Evolutionary conservation across 805 yeast genomes (phyloP), one percentile per base, ranked within the genome.

Genomic region (Phaffomyces thermotolerans): DNA sequence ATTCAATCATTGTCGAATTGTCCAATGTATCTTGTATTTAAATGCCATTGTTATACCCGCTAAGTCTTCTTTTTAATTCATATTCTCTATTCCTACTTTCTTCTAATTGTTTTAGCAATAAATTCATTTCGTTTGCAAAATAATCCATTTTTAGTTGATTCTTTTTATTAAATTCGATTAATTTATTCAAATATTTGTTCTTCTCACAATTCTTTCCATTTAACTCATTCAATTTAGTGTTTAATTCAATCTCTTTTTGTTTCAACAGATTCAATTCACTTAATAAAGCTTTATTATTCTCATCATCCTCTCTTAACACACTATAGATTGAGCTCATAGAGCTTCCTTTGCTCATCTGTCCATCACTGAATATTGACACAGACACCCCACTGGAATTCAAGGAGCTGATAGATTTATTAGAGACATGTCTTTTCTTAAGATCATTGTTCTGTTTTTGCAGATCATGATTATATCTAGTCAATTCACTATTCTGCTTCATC

Each of bases 51-150:
- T 52, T 51, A 25, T 45, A 46, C 17, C 41, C 48, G 38, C 47
- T 34, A 8, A 55, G 29, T 37, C 53, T 42, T 23, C 47, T 47
- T 45, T 56, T 53, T 8, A 56, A 41, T 14, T 47, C 42, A n/a
- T 53, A 24, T 30, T 54, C 55, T 4, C 46, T 40, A 29, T 49
- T 42, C 38, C 54, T 54, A 38, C 48, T 52, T 14, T 35, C 25
- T 27, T 50, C 46, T n/a, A 56, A 34, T 37, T 52, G 57, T 8
- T 40, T 23, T 1, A 50, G 42, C 13, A 46, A 23, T 3, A 43
- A 47, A 2, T 37, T 31, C 15, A 56, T 17, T 34, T 57, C 56
- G 8, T 23, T 20, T 32, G 50, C 43, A 31, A 49, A 52, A 24
- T 48, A 37, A 9, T 45, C 46, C 5, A 48, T 12, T 38, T 54